Base-by-base conservation (phyloP, 169 alveolate species). In the Plasmodium coatneyi region DNA sequence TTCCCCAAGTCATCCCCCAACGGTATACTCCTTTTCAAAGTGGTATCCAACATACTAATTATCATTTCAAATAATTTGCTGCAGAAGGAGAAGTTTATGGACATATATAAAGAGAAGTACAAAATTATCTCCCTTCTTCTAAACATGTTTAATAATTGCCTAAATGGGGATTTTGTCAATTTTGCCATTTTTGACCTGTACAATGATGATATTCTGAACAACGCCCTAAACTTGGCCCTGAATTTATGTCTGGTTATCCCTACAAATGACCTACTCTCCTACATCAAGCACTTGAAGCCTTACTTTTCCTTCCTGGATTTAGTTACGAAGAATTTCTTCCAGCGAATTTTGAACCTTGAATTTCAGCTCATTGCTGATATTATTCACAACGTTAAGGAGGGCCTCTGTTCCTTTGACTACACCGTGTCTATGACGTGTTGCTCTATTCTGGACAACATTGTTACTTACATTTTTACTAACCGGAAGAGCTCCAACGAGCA, bases 141-240 rank as follows among this genome's bases (percentile, higher is more conserved):
- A 54, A 97, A 96, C 90, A 96, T 98, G 92, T 95, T 98, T 72
- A 96, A 97, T 84, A 98, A 98, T 96, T 98, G 98, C 52, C 96
- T 98, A 34, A 97, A 97, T 41, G 99, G 99, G 5, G 98, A 97
- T 84, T 98, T 98, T 90, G 97, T 97, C 70, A 98, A 97, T 94
- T 98, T 98, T 93, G 99, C 98, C 0, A 98, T 98, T 39, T 98
- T 98, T 36, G 99, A 98, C 94, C 96, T 98, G 25, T 98, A 98
- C 93, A 98, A 98, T 39, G 99, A 98, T 92, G 97, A 96, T 71
- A 96, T 98, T 71, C 95, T 98, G 87, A 97, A 97, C 82, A 96
- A 97, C 83, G 97, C 98, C 10, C 96, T 98, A 52, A 95, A 95
- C 41, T 96, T 98, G 81, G 98, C 99, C 12, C 95, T 97, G 94